These are phyloP conservation scores for Bruguiera parviflora DNA, from an alignment of 345 rosid genomes.

Conservation along the genomic window DNA sequence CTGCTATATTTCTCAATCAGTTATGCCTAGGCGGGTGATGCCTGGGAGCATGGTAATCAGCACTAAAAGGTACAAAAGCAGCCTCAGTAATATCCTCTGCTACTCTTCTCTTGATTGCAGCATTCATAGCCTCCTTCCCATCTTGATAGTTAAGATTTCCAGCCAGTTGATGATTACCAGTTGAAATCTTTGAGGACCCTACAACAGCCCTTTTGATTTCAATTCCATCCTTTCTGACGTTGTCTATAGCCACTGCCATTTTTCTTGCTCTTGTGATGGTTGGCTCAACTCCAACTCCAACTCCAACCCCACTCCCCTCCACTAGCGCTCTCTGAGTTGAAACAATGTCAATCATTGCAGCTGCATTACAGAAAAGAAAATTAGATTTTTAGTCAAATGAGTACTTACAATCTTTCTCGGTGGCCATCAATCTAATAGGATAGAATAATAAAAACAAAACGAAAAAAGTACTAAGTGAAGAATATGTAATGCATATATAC, in stretches of 20 bases:
- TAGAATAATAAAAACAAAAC: not conserved
- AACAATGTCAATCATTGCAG: constrained; percentile 2
- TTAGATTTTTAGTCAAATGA: not conserved
- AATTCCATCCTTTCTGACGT: constrained; percentile 4
- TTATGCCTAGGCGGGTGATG: constrained; percentile 88
- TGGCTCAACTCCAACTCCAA: too few species aligned
- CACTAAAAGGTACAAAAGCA: constrained; percentile 59
- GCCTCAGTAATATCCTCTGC: constrained; percentile 30
- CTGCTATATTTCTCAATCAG: constrained; percentile 20
- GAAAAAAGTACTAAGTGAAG: not conserved
- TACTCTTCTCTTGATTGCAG: constrained; percentile 4
- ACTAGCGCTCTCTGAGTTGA: constrained; percentile 12
- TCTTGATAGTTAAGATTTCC: not conserved
- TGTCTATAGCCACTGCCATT: too few species aligned
- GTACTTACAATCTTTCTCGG: not conserved
- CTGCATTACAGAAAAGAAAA: constrained; percentile 5
- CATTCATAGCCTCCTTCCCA: not conserved
- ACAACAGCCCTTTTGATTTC: constrained; percentile 11
- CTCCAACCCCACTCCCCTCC: too few species aligned
- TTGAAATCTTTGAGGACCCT: constrained; percentile 10
- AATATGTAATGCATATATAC: not conserved
- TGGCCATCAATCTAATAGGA: not conserved
- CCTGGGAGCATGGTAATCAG: constrained; percentile 70
- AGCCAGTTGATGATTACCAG: not conserved
- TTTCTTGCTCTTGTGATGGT: too few species aligned